phyloP scores from a whole-genome alignment of 176 grass and related monocot genomes.

The Oryza punctata region DNA sequence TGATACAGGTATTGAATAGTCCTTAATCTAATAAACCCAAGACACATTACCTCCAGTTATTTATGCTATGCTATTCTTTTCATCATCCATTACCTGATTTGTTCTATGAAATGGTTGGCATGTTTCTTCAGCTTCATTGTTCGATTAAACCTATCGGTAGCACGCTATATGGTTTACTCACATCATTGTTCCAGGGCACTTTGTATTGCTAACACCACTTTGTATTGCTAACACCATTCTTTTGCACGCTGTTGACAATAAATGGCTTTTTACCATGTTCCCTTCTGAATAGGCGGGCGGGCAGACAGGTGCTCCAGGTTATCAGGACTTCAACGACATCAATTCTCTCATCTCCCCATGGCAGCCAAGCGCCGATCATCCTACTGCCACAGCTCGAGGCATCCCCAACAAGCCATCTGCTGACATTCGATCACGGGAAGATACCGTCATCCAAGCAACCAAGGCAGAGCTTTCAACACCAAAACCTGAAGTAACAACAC shows the following conservation, averaged over 20 bases:
- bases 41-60: not conserved
- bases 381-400: not conserved
- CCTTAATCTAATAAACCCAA: not conserved
- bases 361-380: not conserved
- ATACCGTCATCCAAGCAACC: not conserved
- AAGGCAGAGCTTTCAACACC: conserved; percentile 19
- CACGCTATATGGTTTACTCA: not conserved
- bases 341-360: conserved; percentile 15
- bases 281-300: conserved; percentile 31
- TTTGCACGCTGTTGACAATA: not conserved
- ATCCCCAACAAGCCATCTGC: not conserved
- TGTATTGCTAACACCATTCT: not conserved
- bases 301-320: conserved; percentile 20
- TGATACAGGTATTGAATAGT: not conserved
- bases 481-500: not conserved
- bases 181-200: not conserved
- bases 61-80: not conserved
- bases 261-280: not conserved
- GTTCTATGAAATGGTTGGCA: conserved; percentile 1
- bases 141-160: not conserved
- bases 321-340: conserved; percentile 1
- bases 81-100: not conserved
- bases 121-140: conserved; percentile 13
- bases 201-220: not conserved
- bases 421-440: conserved; percentile 15